Base-by-base conservation (phyloP, 768 basidiomycete genomes). In the Suillus alpinus region DNA sequence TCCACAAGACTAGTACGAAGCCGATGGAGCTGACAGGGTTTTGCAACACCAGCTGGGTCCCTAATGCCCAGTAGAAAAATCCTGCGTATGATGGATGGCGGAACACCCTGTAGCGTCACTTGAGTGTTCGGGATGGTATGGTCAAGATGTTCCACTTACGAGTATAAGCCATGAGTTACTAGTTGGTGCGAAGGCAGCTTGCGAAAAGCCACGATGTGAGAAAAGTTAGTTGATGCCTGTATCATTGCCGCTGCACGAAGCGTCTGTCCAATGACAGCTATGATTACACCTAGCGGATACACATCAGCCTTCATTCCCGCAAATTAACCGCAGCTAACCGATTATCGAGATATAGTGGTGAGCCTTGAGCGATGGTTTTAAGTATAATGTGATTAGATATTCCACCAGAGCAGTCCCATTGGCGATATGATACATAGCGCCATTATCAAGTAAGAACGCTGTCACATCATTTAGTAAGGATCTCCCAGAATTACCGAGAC, bases 51-150 rank as follows among this genome's bases (percentile, higher is more conserved):
- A 98, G 75, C 71, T 99, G 97, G 0, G 94, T 97, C 2, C 95
- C 94, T 31, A 99, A 69, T 0, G 94, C 95, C 97, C 97, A 98
- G 73, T 96, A 98, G 74, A 92, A 96, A 79, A 98, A 99, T 2
- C 95, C 97, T 1, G 92, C 85, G 67, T 99, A 99, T 0, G 96
- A 97, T 12, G 97, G 97, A 75, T 99, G 97, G 14, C 97, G 86
- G 62, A 87, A 89, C 85, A 85, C 91, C 7, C 92, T 94, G 66
- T 14, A 12, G 31, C 50, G 55, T 40, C 65, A 72, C 26, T 70
- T 71, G 37, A 46, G 46, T 32, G 23, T 52, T 41, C 7, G 37
- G 16, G 9, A 52, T 26, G 31, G 52, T 36, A 43, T 31, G 29
- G 56, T 44, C 29, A 12, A 47, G 20, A 62, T 8, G 31, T 14